Percentiles rank a stretch among this genome's conserved stretches.
Conservation (phyloP, 164 flowering plant species). For the Tinospora cordifolia region DNA sequence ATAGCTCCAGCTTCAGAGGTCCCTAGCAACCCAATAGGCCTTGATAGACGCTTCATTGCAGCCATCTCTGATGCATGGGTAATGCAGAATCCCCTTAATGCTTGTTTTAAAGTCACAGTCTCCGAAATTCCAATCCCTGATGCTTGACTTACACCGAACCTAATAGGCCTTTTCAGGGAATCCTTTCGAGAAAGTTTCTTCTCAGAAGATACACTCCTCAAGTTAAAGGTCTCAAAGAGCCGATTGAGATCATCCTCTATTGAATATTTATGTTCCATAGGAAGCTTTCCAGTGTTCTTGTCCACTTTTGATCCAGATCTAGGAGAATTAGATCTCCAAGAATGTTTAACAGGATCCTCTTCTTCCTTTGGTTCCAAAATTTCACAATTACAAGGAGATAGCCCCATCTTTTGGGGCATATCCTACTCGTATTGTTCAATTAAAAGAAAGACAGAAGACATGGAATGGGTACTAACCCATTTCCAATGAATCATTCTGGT, state of each 20-base stretch:
- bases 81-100: slow-evolving; percentile 75
- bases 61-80: slow-evolving; percentile 97
- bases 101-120: slow-evolving; percentile 73
- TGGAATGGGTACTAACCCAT: slow-evolving; percentile 26
- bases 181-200: slow-evolving; percentile 33
- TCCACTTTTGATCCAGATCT: slow-evolving; percentile 19
- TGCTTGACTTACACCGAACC: slow-evolving; percentile 39
- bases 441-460: slow-evolving; percentile 1
- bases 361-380: slow-evolving; percentile 55
- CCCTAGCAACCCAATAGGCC: slow-evolving; percentile 36
- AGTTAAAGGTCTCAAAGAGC: slow-evolving; percentile 50
- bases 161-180: slow-evolving; percentile 61
- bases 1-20: slow-evolving; percentile 53
- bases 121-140: slow-evolving; percentile 72
- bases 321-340: slow-evolving; percentile 12
- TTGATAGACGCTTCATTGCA: slow-evolving; percentile 60
- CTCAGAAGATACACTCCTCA: slow-evolving; percentile 24
- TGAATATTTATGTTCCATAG: slow-evolving; percentile 28
- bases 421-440: background rate
- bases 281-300: slow-evolving; percentile 20
- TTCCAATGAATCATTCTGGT: slow-evolving; percentile 16
- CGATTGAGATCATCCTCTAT: slow-evolving; percentile 58
- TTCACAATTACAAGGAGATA: slow-evolving; percentile 39
- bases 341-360: slow-evolving; percentile 16
- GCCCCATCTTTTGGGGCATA: slow-evolving; percentile 23